A percentile compares a stretch with the other conserved stretches of the same genome.
These are phyloP conservation scores for Lolium rigidum DNA, from an alignment of 176 grass and related monocot species.

Conservation along the genomic window DNA sequence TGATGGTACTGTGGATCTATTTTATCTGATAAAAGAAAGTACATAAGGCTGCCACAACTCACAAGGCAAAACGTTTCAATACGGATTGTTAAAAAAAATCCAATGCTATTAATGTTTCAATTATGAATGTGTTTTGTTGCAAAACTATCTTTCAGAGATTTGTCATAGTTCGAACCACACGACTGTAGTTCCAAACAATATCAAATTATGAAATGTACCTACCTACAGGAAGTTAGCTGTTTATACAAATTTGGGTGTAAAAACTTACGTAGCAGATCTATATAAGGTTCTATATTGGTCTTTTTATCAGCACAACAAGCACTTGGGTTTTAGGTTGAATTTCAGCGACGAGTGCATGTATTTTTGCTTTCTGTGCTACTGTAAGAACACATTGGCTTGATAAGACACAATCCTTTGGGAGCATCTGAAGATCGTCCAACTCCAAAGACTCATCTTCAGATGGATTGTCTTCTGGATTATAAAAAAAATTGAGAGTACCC, in stretches of 20 bases:
- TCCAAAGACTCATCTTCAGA: background rate
- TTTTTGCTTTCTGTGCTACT: background rate
- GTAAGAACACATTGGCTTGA: conserved; percentile 17
- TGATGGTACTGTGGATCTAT: no score
- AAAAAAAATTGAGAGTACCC: background rate
- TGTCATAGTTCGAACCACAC: no score
- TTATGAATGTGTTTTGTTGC: no score
- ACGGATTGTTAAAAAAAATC: no score
- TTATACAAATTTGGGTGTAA: background rate
- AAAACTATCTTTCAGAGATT: no score
- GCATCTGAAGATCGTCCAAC: background rate
- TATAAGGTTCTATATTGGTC: background rate
- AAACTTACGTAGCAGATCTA: background rate
- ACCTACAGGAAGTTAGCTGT: background rate
- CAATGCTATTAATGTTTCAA: no score
- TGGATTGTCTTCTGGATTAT: background rate
- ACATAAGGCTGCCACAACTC: no score
- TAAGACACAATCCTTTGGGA: background rate
- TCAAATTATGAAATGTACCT: background rate
- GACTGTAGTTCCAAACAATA: no score
- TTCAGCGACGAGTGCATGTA: background rate
- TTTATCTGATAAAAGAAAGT: no score
- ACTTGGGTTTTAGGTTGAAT: conserved; percentile 1
- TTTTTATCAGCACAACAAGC: conserved; percentile 37
- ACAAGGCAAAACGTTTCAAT: no score